Evolutionary conservation across 73 alveolate genomes (phyloP), one percentile per base, ranked within the genome.

Genomic region (Blepharisma stoltei): DNA sequence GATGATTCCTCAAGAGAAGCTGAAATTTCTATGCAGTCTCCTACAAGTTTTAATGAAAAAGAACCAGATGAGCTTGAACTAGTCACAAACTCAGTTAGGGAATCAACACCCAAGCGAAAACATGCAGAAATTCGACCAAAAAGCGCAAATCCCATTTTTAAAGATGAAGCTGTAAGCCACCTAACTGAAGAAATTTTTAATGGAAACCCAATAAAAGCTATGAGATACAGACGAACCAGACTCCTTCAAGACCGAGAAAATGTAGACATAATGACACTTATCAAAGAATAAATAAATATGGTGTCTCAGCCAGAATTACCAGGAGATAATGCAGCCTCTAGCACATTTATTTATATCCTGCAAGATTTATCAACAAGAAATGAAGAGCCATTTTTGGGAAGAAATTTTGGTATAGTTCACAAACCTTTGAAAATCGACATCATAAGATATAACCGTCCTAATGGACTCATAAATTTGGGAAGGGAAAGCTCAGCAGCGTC

Each of bases 121-220:
- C 14, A 60, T 8, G 14, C 73, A 14, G 46, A 18, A 25, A 60
- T 60, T 14, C 38, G 73, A 2, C 45, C 73, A 60, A 60, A 25
- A n/a, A 60, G 46, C 38, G 73, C 37, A 20, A 60, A 60, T 8
- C 14, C 14, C 46, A 60, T 60, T 20, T 60, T 60, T 25, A 8
- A 14, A 18, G 73, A 60, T 20, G 41, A 32, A 32, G 73, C 14
- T 1, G 37, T 25, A n/a, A 60, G 73, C 23, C 73, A 60, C 46
- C 23, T 60, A 25, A 69, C 79, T 14, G 79, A 69, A 69, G 79
- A 46, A 69, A 21, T 44, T 25, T 69, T 69, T 43, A 46, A 20
- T n/a, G 79, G 79, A 43, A 69, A 69, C 43, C 79, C 79, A 20
- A 0, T 69, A 38, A 69, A 69, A 69, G 79, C 79, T 9, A 44